Conservation (phyloP, 257 asterid species). For the Apocynum venetum region DNA sequence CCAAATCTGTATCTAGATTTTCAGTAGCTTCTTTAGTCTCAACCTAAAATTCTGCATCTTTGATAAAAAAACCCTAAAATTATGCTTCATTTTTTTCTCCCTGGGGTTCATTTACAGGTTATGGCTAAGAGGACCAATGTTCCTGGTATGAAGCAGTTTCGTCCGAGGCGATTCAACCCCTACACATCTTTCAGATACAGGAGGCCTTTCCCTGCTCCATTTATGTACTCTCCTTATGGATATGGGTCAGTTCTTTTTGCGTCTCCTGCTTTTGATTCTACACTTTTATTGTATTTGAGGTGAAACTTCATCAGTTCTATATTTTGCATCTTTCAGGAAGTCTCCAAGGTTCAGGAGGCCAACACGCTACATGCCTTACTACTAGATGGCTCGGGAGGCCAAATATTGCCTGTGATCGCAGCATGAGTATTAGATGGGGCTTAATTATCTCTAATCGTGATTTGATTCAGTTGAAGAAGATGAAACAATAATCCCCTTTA, state of each 20-base stretch:
- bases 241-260: conserved; percentile 44
- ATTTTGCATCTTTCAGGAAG: conserved; percentile 50
- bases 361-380: conserved; percentile 79
- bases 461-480: background rate
- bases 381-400: conserved; percentile 23
- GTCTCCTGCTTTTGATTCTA: background rate
- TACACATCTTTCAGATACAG: conserved; percentile 55
- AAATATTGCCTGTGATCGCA: background rate
- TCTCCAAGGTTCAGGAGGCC: conserved; percentile 88
- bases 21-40: background rate
- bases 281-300: background rate
- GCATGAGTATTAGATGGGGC: no score
- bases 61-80: no score
- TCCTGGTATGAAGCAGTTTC: conserved; percentile 94
- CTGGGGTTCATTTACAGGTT: conserved; percentile 40
- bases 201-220: conserved; percentile 77
- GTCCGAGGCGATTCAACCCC: conserved; percentile 72
- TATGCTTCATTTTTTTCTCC: no score
- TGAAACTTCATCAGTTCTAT: background rate
- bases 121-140: conserved; percentile 86
- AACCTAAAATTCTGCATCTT: background rate
- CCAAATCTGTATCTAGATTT: background rate
- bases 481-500: background rate
- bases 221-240: conserved; percentile 77
- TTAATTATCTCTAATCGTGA: background rate